A percentile compares a stretch with the other conserved stretches of the same genome.
phyloP scores from a whole-genome alignment of 2,329 filamentous ascomycete species.

The Sporothrix brasiliensis region DNA sequence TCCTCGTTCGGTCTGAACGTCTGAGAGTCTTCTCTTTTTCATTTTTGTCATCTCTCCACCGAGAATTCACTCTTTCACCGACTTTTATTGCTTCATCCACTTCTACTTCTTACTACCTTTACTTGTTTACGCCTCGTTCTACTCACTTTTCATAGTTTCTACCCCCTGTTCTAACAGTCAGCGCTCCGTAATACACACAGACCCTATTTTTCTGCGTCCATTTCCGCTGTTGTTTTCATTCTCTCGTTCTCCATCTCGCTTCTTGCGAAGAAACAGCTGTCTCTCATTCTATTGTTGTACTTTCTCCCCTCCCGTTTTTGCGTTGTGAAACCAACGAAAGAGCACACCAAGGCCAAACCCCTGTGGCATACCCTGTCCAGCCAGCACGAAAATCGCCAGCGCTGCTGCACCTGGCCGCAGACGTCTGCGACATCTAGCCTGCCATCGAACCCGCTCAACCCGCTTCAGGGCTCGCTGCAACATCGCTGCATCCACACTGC shows the following conservation, averaged over 20 bases:
- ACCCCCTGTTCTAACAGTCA: constrained; percentile 21
- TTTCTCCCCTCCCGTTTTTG: constrained; percentile 8
- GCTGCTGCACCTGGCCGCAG: constrained; percentile 22
- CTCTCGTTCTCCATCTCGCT: not conserved
- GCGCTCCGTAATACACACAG: constrained; percentile 21
- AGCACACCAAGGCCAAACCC: constrained; percentile 13
- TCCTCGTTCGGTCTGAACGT: constrained; percentile 10
- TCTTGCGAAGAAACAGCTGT: not conserved
- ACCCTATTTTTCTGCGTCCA: constrained; percentile 11
- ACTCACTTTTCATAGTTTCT: constrained; percentile 7
- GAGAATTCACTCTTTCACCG: constrained; percentile 1
- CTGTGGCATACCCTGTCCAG: not conserved
- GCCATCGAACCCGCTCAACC: constrained; percentile 17
- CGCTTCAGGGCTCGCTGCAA: constrained; percentile 10
- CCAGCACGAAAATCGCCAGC: constrained; percentile 10
- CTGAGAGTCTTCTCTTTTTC: not conserved
- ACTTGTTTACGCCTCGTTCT: not conserved
- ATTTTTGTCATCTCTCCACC: constrained; percentile 5
- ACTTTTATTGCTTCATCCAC: not conserved
- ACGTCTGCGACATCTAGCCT: constrained; percentile 26
- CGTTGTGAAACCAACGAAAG: constrained; percentile 26
- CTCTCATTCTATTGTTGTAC: constrained; percentile 14
- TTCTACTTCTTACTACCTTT: constrained; percentile 12
- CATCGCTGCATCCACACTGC: constrained; percentile 10
- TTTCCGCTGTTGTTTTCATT: constrained; percentile 8